phyloP scores from a whole-genome alignment of 1,284 basidiomycete species.

The Boletus sp. region DNA sequence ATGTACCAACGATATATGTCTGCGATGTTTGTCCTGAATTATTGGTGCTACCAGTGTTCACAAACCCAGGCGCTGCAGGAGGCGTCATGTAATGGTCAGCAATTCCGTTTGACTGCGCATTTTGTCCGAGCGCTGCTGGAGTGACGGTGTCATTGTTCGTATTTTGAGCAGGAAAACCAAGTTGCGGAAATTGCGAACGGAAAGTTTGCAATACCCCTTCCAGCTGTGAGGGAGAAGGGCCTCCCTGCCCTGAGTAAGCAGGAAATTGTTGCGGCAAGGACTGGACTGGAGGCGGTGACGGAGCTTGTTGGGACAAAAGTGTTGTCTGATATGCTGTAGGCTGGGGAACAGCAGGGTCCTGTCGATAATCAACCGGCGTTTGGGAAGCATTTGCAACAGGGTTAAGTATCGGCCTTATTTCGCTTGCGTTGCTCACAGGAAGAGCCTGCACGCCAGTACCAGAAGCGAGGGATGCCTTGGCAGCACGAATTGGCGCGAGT shows the following conservation, averaged over 20 bases:
- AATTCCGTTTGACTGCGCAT: slow-evolving; percentile 1
- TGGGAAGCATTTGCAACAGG: neutral
- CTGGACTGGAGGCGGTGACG: neutral
- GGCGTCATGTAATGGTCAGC: neutral
- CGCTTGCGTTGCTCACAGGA: slow-evolving; percentile 3
- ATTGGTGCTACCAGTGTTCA: neutral
- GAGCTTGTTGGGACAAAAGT: neutral
- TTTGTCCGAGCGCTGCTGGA: neutral
- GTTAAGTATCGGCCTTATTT: neutral
- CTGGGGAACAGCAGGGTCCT: neutral
- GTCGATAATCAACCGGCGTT: slow-evolving; percentile 1
- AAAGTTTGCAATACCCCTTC: slow-evolving; percentile 17
- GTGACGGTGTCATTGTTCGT: neutral
- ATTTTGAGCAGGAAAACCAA: slow-evolving; percentile 2
- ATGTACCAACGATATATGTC: too few species aligned
- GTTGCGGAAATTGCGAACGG: slow-evolving; percentile 21
- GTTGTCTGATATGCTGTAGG: neutral
- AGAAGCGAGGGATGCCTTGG: slow-evolving; percentile 25
- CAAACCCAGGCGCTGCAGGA: neutral
- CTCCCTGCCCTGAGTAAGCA: slow-evolving; percentile 6
- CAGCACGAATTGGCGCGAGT: slow-evolving; percentile 34
- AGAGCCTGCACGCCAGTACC: slow-evolving; percentile 3
- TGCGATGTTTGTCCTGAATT: neutral
- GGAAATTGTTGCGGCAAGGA: neutral
- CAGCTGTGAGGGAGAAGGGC: slow-evolving; percentile 5